Conservation (phyloP, 2,329 filamentous ascomycete species). For the Talaromyces albobiverticillius region DNA sequence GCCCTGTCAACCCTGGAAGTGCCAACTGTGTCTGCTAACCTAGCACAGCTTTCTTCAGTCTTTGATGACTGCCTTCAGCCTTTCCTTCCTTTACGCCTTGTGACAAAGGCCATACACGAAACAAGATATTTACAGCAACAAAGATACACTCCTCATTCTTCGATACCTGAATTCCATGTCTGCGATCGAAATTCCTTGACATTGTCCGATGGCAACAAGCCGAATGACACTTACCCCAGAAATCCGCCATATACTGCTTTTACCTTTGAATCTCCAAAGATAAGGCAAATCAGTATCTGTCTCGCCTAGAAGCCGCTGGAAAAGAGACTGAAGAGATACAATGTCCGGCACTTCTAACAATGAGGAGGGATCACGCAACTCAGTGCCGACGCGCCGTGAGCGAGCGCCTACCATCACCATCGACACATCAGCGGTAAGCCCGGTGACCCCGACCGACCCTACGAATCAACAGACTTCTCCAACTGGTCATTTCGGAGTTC, state of each 20-base stretch:
- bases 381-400: constrained; percentile 38
- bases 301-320: no score
- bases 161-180: neutral
- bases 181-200: neutral
- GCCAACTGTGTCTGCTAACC: neutral
- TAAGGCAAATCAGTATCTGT: no score
- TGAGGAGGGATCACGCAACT: constrained; percentile 26
- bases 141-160: neutral
- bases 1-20: neutral
- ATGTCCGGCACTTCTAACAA: constrained; percentile 31
- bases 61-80: no score
- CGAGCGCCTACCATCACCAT: constrained; percentile 56
- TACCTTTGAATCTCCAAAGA: neutral
- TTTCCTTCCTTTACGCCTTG: no score
- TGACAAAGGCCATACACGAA: no score
- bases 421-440: constrained; percentile 54
- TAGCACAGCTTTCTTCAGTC: neutral
- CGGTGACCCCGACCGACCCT: constrained; percentile 14
- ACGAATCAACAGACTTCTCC: constrained; percentile 21
- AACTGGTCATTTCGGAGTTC: constrained; percentile 34
- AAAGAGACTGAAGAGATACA: neutral
- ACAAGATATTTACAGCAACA: no score
- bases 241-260: neutral
- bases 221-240: neutral
- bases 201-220: neutral